Percentiles rank a stretch among this genome's conserved stretches.
Evolutionary conservation across 164 flowering plant species (phyloP).

Genomic region (Litsea cubeba): DNA sequence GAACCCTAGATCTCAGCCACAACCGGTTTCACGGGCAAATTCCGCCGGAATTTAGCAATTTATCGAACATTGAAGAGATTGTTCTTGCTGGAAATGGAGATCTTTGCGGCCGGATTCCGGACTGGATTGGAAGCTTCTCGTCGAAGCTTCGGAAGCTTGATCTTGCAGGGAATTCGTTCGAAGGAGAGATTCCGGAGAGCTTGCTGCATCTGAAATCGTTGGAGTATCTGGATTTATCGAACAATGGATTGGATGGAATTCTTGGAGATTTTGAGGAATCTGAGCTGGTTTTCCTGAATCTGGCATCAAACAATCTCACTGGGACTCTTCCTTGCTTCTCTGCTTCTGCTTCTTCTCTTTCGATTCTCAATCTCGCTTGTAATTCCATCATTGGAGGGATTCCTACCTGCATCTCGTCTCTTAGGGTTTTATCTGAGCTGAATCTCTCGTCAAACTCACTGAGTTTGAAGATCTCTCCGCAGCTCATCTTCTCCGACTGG

Average conservation of each 20-base stretch:
- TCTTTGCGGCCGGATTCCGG: slow-evolving; percentile 50
- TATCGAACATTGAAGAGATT: slow-evolving; percentile 38
- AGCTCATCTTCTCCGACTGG: slow-evolving; percentile 61
- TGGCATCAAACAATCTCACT: slow-evolving; percentile 54
- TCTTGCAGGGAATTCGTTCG: slow-evolving; percentile 42
- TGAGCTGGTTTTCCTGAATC: slow-evolving; percentile 40
- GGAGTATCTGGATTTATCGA: slow-evolving; percentile 50
- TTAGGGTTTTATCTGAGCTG: slow-evolving; percentile 43
- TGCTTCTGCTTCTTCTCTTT: slow-evolving; percentile 47
- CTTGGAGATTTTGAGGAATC: slow-evolving; percentile 50
- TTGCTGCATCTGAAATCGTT: slow-evolving; percentile 46
- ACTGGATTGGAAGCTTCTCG: slow-evolving; percentile 68
- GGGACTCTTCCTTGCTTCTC: slow-evolving; percentile 80
- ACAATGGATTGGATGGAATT: slow-evolving; percentile 51
- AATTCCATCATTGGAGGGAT: slow-evolving; percentile 74
- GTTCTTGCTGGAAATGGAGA: slow-evolving; percentile 38
- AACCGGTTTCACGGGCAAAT: slow-evolving; percentile 50
- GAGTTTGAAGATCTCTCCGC: slow-evolving; percentile 57
- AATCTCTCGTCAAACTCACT: slow-evolving; percentile 64
- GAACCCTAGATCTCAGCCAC: slow-evolving; percentile 47
- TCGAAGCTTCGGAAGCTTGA: slow-evolving; percentile 43
- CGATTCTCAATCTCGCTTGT: slow-evolving; percentile 47
- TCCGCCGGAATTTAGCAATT: slow-evolving; percentile 38
- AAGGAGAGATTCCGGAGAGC: slow-evolving; percentile 56
- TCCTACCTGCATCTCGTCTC: slow-evolving; percentile 72